These are phyloP conservation scores for Entomortierella chlamydospora DNA, from an alignment of 192 early-diverging fungal genomes.

Conservation along the genomic window DNA sequence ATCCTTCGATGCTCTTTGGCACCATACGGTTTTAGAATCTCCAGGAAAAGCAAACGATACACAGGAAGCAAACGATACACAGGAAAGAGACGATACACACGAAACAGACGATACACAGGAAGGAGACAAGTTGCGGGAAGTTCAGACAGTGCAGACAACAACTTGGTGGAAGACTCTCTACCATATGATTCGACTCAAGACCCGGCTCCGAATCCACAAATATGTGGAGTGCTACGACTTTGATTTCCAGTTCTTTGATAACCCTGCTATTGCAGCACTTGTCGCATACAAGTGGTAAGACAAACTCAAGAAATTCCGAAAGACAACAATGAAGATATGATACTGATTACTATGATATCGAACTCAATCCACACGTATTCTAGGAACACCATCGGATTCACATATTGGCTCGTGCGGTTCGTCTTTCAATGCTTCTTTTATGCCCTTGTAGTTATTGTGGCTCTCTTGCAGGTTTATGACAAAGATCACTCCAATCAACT, in stretches of 20 bases:
- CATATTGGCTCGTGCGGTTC: conserved; percentile 32
- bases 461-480: conserved; percentile 23
- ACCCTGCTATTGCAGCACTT: conserved; percentile 22
- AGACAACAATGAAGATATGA: neutral
- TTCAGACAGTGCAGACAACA: too few relatives aligned
- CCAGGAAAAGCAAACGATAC: neutral
- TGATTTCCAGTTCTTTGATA: conserved; percentile 25
- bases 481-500: neutral
- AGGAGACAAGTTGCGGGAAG: too few relatives aligned
- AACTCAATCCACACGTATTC: neutral
- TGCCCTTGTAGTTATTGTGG: neutral
- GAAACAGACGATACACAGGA: too few relatives aligned
- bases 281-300: conserved; percentile 28
- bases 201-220: neutral
- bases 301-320: neutral
- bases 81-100: too few relatives aligned
- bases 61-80: too few relatives aligned
- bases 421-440: conserved; percentile 14
- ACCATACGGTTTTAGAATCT: neutral
- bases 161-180: conserved; percentile 1
- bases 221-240: conserved; percentile 18
- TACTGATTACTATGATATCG: neutral
- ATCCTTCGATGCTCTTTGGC: conserved; percentile 11
- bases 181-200: conserved; percentile 20
- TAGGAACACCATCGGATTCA: conserved; percentile 37